Percentiles rank a stretch among this genome's conserved stretches.
These are phyloP conservation scores for Wallacemonas rigidus DNA, from an alignment of 208 protist genomes.

Conservation along the genomic window DNA sequence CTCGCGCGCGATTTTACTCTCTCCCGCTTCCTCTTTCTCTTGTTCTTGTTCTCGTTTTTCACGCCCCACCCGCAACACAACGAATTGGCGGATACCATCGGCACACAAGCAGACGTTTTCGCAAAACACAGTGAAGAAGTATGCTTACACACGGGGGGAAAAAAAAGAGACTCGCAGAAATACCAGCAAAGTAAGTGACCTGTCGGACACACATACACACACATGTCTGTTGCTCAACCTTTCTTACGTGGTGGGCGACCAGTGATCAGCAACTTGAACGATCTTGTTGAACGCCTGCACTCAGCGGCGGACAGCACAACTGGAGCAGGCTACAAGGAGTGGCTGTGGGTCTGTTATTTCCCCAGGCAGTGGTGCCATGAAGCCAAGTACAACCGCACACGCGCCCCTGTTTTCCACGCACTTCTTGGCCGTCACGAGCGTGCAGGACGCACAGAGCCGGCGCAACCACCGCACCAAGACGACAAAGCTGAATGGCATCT, in stretches of 20 bases:
- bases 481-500: conserved; percentile 29
- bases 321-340: conserved; percentile 34
- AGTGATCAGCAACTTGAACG: conserved; percentile 20
- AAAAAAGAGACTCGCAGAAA: neutral
- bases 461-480: neutral
- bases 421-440: conserved; percentile 31
- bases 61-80: neutral
- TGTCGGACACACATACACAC: neutral
- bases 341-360: conserved; percentile 42
- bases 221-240: conserved; percentile 50
- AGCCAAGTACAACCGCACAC: conserved; percentile 33
- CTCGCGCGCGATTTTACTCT: neutral
- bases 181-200: neutral
- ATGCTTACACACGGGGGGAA: neutral
- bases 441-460: neutral
- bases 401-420: conserved; percentile 49
- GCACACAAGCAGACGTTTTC: too few relatives aligned
- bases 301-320: conserved; percentile 22
- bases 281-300: conserved; percentile 23
- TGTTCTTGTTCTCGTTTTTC: conserved; percentile 11
- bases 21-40: conserved; percentile 7
- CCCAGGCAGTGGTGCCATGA: conserved; percentile 64
- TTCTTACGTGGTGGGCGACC: conserved; percentile 57
- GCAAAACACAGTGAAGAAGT: too few relatives aligned
- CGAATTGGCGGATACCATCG: too few relatives aligned